Base-by-base conservation (phyloP, 371 early-diverging fungal species). In the Basidiobolus heterosporus region DNA sequence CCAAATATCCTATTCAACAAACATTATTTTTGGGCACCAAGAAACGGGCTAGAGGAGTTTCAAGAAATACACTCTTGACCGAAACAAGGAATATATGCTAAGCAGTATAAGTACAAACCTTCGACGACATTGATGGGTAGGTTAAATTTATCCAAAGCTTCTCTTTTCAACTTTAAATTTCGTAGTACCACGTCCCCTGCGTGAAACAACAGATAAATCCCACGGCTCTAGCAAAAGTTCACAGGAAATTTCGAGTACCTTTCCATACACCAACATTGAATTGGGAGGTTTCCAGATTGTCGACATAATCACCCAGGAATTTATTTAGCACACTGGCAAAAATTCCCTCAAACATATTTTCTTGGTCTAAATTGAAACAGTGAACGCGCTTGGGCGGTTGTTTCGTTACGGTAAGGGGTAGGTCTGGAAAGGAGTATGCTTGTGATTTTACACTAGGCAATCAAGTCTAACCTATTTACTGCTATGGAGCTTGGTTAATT, bases 261-360 rank as follows among this genome's bases (percentile, higher is more conserved):
- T 78, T 80, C 96, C 96, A 97, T 46, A 97, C 88, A 30, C 88
- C 95, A 50, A 97, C 77, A 58, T 85, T 90, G 47, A 98, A 75
- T 67, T 98, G 96, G 48, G 81, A 87, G 40, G 87, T 82, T 55
- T 94, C 92, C 37, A 98, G 72, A 61, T 95, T 93, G 30, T 82
- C 83, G 39, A 95, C 91, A 74, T 94, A 94, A 50, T 88, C 89
- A 30, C 97, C 97, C 24, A 96, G 75, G 50, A 93, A 72, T 61
- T 82, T 78, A 61, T 94, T 94, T 45, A 92, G 67, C 18, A 94
- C 72, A 38, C 75, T 86, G 19, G 89, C 85, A 15, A 91, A 80
- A 19, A 94, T 69, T 17, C 82, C 75, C 60, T 94, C 95, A 58
- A 94, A 78, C 91, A 94, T 91, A 41, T 48, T 66, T 17, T 20